Conservation (phyloP, 176 grass and related monocot species). For the Neostapfia colusana region DNA sequence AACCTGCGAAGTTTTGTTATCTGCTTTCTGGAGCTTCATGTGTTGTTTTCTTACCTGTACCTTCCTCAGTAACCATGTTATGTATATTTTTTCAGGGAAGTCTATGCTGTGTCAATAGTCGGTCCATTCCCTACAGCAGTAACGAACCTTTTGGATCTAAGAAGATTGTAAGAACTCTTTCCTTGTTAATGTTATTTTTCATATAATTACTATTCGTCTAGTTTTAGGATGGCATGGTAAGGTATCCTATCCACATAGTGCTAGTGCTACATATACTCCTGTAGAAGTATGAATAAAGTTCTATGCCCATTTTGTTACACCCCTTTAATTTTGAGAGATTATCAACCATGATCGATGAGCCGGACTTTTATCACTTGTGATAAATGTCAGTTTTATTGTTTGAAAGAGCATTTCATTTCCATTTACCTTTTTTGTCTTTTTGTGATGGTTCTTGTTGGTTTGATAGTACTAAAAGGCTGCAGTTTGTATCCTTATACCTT, state of each 20-base stretch:
- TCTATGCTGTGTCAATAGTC: conserved; percentile 96
- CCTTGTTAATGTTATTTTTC: conserved; percentile 5
- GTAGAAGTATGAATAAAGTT: conserved; percentile 13
- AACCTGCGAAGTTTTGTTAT: background rate
- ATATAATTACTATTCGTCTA: background rate
- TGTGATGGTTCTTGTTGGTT: too few species aligned
- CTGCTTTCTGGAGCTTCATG: background rate
- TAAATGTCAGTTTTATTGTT: background rate
- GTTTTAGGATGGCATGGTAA: conserved; percentile 19
- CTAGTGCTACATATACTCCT: background rate
- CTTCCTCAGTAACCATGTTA: conserved; percentile 15
- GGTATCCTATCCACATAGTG: background rate
- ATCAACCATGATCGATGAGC: background rate
- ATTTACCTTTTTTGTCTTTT: too few species aligned
- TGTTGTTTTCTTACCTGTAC: background rate
- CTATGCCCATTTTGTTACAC: background rate
- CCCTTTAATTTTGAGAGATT: conserved; percentile 14
- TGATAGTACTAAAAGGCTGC: background rate
- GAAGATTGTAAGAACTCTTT: conserved; percentile 71
- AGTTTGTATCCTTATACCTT: conserved; percentile 14
- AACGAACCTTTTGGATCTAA: conserved; percentile 95
- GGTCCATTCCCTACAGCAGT: conserved; percentile 94
- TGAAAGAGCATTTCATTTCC: background rate
- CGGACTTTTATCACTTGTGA: background rate
- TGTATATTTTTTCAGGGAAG: conserved; percentile 73